Evolutionary conservation across 306 rosid genomes (phyloP), one percentile per base, ranked within the genome.

Genomic region (Vicia villosa): DNA sequence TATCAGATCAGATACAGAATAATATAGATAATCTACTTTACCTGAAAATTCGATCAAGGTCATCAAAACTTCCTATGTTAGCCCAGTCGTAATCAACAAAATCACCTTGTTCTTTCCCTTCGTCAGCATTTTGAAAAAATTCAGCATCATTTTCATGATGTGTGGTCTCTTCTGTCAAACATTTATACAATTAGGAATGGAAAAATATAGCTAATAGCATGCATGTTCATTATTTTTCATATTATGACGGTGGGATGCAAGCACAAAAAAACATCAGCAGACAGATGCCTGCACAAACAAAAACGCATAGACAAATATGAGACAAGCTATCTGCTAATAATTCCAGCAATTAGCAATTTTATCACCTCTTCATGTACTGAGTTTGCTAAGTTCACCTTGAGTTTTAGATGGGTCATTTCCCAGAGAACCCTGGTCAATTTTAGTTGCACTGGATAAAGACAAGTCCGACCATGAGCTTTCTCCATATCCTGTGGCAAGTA

Each of bases 11-110:
- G 8, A 64, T 34, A 66, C 16, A 70, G 20, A 64, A 16, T 8
- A 10, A 64, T 36, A 55, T 9, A 70, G 42, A 64, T 54, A 21
- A 69, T 66, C 69, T 71, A 61, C 76, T 69, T 81, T 89, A 95
- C 99, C 99, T 89, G 80, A 95, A 89, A 62, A 91, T 84, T 49
- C 66, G 84, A 77, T 89, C 99, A 77, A 95, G 89, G 80, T 95
- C 97, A 74, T 91, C 97, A 80, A 95, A 91, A 82, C 92, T 87
- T 86, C 96, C 99, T 57, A 91, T 87, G 69, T 76, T 91, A 24
- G 81, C 96, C 97, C 99, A 95, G 72, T 81, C 91, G 66, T 80
- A 95, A 84, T 91, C 97, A 79, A 79, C 84, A 79, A 91, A 83
- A 74, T 89, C 92, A 61, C 85, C 87, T 69, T 87, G 96, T 76